A percentile compares a stretch with the other conserved stretches of the same genome.
Evolutionary conservation across 495 filamentous ascomycete genomes (phyloP).

Genomic region (Penicillium daleae): DNA sequence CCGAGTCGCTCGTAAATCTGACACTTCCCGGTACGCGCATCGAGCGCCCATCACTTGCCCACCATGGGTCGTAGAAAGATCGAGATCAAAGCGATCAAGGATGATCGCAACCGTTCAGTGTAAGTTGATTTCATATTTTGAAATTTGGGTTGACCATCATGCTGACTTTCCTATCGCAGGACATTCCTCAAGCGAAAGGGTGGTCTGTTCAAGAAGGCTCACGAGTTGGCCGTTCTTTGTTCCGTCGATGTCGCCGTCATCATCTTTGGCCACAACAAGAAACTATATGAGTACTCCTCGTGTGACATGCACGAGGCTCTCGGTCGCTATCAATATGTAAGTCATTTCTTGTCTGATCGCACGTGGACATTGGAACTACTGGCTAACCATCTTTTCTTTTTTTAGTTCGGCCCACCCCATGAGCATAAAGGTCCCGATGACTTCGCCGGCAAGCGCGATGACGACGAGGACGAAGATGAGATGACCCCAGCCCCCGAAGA

Average conservation of each 20-base stretch:
- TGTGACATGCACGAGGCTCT: conserved; percentile 89
- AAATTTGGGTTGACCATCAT: not conserved
- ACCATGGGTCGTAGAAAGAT: conserved; percentile 79
- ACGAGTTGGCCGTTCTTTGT: conserved; percentile 96
- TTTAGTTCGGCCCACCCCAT: conserved; percentile 85
- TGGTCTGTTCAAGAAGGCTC: conserved; percentile 98
- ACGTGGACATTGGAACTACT: not conserved
- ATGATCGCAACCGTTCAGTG: conserved; percentile 98
- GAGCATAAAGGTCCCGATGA: conserved; percentile 96
- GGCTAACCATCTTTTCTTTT: conserved; percentile 5
- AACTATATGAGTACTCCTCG: conserved; percentile 96
- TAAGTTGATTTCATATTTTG: conserved; percentile 55
- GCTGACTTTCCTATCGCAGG: conserved; percentile 47
- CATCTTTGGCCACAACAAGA: conserved; percentile 98
- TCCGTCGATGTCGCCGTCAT: conserved; percentile 98
- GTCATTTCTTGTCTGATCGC: conserved; percentile 38
- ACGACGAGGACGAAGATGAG: conserved; percentile 88
- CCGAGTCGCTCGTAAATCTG: conserved; percentile 1
- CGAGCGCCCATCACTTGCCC: conserved; percentile 21
- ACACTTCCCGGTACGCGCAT: conserved; percentile 11
- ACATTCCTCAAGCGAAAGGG: conserved; percentile 99
- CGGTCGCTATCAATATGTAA: conserved; percentile 83
- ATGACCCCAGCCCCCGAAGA: conserved; percentile 65
- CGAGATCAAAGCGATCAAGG: conserved; percentile 99
- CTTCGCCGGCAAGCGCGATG: conserved; percentile 81